Base-by-base conservation (phyloP, 768 basidiomycete genomes). In the Pisolithus orientalis region DNA sequence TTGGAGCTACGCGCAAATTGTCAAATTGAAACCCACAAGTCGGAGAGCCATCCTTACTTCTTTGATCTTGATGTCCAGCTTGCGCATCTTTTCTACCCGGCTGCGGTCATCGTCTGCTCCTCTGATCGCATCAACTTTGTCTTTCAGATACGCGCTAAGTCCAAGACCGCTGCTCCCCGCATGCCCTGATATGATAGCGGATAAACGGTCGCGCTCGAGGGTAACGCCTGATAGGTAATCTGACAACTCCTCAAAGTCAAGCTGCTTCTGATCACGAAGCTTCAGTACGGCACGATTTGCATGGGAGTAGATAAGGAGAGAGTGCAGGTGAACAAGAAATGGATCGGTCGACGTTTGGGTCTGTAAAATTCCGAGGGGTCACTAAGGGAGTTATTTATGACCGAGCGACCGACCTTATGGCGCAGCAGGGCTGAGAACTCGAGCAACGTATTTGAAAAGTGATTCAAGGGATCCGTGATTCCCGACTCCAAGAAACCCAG, bases 401-500 rank as follows among this genome's bases (percentile, higher is more conserved):
- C 9, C 17, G 52, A 52, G 49, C 39, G 25, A 61, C 79, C 21
- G 69, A 92, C 94, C 59, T 82, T 81, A 64, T 95, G 90, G 50
- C 92, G 84, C 38, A 94, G 68, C 21, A 95, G 71, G 0, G 92
- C 87, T 2, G 94, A 96, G 65, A 97, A 97, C 67, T 98, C 94
- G 37, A 97, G 78, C 50, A 99, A 75, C 1, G 93, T 94, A 65
- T 95, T 94, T 29, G 95, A 96, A 60, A 98, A 98, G 65, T 95
- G 87, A 63, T 95, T 95, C 59, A 99, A 73, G 1, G 93, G 94
- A 63, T 99, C 96, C 44, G 96, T 99, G 58, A 99, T 99, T 38
- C 96, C 96, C 57, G 90, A 92, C 70, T 99, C 96, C 57, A 99
- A 80, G 72, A 97, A 98, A 59, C 95, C 96, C 54, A 99, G 80